phyloP scores from a whole-genome alignment of 1,284 basidiomycete species.

The Waitea zeae region DNA sequence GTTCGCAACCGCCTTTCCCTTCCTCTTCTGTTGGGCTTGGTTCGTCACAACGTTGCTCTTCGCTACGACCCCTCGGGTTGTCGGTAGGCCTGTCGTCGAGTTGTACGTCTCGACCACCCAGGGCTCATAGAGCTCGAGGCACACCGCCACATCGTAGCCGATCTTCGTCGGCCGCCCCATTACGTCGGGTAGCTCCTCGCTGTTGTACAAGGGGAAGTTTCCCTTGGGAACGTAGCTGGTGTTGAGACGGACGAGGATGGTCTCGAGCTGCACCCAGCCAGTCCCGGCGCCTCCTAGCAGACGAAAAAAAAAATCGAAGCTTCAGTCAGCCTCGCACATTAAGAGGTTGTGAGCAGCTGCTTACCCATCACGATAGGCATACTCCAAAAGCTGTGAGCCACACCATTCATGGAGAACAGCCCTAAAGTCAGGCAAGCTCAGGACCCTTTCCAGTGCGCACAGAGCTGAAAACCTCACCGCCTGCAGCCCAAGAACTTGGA shows the following conservation, averaged over 20 bases:
- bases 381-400: no score
- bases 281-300: slow-evolving; percentile 13
- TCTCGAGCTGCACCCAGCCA: slow-evolving; percentile 20
- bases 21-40: no score
- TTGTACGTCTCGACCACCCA: slow-evolving; percentile 24
- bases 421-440: no score
- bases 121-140: slow-evolving; percentile 22
- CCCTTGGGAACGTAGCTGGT: slow-evolving; percentile 19
- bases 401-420: no score
- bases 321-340: not conserved
- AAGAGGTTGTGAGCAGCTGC: not conserved
- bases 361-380: no score
- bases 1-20: no score
- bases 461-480: no score
- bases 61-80: slow-evolving; percentile 13
- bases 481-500: no score
- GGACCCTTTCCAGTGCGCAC: no score
- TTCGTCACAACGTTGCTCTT: no score
- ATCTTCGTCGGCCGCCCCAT: slow-evolving; percentile 14
- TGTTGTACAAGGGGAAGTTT: slow-evolving; percentile 13
- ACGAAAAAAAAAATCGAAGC: not conserved
- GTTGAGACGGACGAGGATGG: slow-evolving; percentile 20
- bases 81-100: slow-evolving; percentile 14
- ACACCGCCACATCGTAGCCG: slow-evolving; percentile 23
- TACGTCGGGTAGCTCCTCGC: slow-evolving; percentile 12